Evolutionary conservation across 2,329 filamentous ascomycete species (phyloP).

Genomic region (Epichloe gansuensis): DNA sequence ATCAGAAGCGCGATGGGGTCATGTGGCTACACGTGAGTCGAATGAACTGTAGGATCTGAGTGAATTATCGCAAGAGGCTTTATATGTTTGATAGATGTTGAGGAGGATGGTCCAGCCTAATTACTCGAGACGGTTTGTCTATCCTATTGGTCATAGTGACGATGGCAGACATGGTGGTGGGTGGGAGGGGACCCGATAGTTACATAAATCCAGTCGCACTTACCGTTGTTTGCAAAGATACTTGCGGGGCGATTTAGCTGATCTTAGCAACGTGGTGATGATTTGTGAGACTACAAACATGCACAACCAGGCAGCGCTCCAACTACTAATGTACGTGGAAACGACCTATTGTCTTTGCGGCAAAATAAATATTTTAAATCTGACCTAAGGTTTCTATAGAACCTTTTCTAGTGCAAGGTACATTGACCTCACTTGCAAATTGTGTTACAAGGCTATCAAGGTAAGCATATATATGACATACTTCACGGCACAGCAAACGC

Average conservation of each 20-base stretch:
- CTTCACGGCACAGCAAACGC: not conserved
- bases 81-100: not conserved
- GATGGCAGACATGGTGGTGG: not conserved
- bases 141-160: not conserved
- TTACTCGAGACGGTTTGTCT: not conserved
- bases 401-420: not conserved
- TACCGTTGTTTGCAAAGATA: not conserved
- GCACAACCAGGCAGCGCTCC: not conserved
- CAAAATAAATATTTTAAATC: not conserved
- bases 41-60: not conserved
- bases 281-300: not conserved
- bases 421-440: not conserved
- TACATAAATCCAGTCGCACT: constrained; percentile 1
- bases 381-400: not conserved
- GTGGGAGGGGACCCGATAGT: not conserved
- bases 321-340: not conserved
- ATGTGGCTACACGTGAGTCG: not conserved
- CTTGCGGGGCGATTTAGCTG: not conserved
- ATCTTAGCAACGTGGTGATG: not conserved
- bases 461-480: not conserved
- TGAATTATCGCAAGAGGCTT: not conserved
- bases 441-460: not conserved
- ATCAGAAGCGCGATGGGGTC: not conserved
- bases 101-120: not conserved
- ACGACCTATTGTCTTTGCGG: not conserved